Evolutionary conservation across 768 basidiomycete genomes (phyloP).

Genomic region (Suillus weaverae): DNA sequence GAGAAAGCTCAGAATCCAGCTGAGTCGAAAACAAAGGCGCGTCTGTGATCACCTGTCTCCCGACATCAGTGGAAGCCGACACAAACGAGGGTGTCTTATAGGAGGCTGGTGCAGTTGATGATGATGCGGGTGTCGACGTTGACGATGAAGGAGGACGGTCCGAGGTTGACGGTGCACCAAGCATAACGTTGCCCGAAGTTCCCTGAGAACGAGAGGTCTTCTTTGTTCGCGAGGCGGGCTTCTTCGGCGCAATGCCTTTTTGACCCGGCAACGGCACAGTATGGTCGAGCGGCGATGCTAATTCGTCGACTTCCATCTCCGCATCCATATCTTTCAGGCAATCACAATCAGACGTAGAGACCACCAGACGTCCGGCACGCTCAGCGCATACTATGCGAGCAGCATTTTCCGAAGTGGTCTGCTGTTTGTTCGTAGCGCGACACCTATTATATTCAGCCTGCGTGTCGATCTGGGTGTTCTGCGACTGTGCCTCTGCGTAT

Average conservation of each 20-base stretch:
- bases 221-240: background rate
- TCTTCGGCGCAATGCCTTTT: background rate
- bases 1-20: slow-evolving; percentile 15
- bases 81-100: slow-evolving; percentile 10
- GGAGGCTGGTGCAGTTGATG: background rate
- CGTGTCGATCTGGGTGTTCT: background rate
- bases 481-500: slow-evolving; percentile 10
- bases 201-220: slow-evolving; percentile 3
- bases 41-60: slow-evolving; percentile 12
- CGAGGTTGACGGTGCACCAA: slow-evolving; percentile 9
- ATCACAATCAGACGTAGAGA: background rate
- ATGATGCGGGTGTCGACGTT: background rate
- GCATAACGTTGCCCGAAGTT: slow-evolving; percentile 21
- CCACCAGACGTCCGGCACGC: slow-evolving; percentile 3
- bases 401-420: slow-evolving; percentile 28
- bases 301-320: background rate
- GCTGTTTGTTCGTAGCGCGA: slow-evolving; percentile 24
- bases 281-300: background rate
- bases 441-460: slow-evolving; percentile 10
- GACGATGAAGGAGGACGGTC: background rate
- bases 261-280: slow-evolving; percentile 5
- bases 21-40: slow-evolving; percentile 11
- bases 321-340: slow-evolving; percentile 8
- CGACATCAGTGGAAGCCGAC: slow-evolving; percentile 14
- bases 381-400: slow-evolving; percentile 29